Evolutionary conservation across 2,329 filamentous ascomycete species (phyloP).

Genomic region (Aspergillus quadrilineatus): DNA sequence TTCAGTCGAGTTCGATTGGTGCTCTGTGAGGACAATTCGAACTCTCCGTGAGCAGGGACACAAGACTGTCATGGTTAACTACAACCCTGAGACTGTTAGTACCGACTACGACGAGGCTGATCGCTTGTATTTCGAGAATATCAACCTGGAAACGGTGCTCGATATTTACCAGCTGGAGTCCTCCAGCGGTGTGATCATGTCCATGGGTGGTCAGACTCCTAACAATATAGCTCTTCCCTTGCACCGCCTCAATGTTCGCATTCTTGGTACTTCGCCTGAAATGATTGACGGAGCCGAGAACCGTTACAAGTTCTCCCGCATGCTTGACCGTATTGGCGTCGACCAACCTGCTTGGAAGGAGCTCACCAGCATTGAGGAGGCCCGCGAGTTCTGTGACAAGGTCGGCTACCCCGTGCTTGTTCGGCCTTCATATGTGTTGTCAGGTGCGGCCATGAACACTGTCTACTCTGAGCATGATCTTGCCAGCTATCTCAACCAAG

Average conservation of each 20-base stretch:
- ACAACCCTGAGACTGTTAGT: conserved; percentile 84
- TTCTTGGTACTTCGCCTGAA: conserved; percentile 92
- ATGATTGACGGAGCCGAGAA: conserved; percentile 99
- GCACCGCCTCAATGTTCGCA: conserved; percentile 83
- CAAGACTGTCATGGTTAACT: conserved; percentile 97
- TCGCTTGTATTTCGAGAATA: conserved; percentile 92
- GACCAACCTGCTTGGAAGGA: conserved; percentile 99
- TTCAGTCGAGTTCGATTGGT: conserved; percentile 99
- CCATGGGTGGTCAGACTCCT: conserved; percentile 95
- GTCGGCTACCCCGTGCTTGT: conserved; percentile 94
- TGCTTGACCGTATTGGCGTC: conserved; percentile 90
- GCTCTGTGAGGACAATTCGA: conserved; percentile 88
- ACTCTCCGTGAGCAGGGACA: conserved; percentile 79
- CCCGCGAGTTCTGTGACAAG: conserved; percentile 78
- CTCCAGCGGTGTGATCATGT: conserved; percentile 81
- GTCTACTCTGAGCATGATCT: conserved; percentile 95
- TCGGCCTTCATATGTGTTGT: conserved; percentile 92
- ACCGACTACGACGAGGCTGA: conserved; percentile 97
- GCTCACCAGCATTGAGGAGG: conserved; percentile 89
- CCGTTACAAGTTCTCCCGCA: conserved; percentile 96
- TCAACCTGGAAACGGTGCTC: conserved; percentile 82
- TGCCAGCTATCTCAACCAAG: conserved; percentile 83
- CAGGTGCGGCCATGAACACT: conserved; percentile 98
- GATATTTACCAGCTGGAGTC: conserved; percentile 91
- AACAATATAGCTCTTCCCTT: conserved; percentile 96